Base-by-base conservation (phyloP, 495 filamentous ascomycete genomes). In the Penicillium roqueforti region DNA sequence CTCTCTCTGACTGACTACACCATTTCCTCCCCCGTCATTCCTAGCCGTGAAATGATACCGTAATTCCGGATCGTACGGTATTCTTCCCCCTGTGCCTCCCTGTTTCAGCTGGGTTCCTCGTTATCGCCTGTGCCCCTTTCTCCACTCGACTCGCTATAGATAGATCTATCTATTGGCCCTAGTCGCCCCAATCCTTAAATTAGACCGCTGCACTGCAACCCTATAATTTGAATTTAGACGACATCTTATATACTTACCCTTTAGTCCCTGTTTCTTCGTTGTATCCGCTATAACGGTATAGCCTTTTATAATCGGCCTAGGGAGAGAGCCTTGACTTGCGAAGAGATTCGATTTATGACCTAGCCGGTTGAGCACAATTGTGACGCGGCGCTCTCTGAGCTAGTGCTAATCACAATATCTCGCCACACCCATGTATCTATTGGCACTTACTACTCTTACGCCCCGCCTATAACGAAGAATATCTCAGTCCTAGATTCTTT, bases 31-130 rank as follows among this genome's bases (percentile, higher is more conserved):
- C 11, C 29, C 16, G 31, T 16, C 14, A 25, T 32, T 8, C 18
- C 26, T 29, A n/a, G 4, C 31, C 13, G 46, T 37, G 46, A 48
- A 48, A 48, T 48, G 31, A 48, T 48, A 48, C 32, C 18, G 31
- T 48, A 48, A 29, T 36, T 36, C 46, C 46, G 46, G 46, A 48
- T 48, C 46, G 29, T 31, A 48, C 46, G 46, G 46, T 19, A 48
- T 28, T 8, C 11, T 25, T 36, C 26, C 28, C 46, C 46, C 46
- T 38, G 22, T 13, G 46, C 19, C 29, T 22, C 46, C 46, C 46
- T 48, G 18, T 37, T 37, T 48, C 31, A 48, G 46, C 46, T 48
- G 28, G 6, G 19, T 36, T 20, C 46, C 46, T 48, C 46, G 29
- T 34, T 3, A 32, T 36, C 46, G 29, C 28, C 28, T 25, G 4